These are phyloP conservation scores for Lodderomyces parapsilosis DNA, from an alignment of 1,139 yeast genomes.

Conservation along the genomic window DNA sequence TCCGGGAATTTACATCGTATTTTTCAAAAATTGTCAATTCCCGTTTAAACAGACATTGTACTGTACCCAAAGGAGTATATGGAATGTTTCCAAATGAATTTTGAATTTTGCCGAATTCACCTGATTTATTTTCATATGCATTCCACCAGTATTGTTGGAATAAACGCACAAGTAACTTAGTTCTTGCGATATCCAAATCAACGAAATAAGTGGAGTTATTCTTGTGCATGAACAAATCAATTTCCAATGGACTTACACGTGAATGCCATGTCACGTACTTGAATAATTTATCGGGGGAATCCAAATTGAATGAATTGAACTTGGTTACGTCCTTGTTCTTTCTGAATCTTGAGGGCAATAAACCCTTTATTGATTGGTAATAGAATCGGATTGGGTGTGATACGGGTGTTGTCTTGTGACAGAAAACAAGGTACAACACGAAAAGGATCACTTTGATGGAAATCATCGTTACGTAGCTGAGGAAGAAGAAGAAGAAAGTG, in stretches of 20 bases:
- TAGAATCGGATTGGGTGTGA: conserved; percentile 68
- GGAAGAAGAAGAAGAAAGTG: background rate
- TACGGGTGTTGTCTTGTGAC: conserved; percentile 66
- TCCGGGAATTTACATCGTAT: conserved; percentile 55
- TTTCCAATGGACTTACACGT: conserved; percentile 73
- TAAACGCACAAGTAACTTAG: conserved; percentile 55
- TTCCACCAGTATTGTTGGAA: conserved; percentile 52
- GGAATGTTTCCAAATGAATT: conserved; percentile 47
- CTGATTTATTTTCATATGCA: conserved; percentile 32
- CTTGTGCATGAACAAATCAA: conserved; percentile 85
- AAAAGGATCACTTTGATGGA: conserved; percentile 10
- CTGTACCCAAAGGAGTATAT: conserved; percentile 76
- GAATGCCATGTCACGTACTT: conserved; percentile 46
- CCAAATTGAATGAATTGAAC: conserved; percentile 33
- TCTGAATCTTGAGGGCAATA: conserved; percentile 34
- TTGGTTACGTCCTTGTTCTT: conserved; percentile 21
- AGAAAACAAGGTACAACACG: conserved; percentile 18
- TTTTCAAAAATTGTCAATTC: conserved; percentile 69
- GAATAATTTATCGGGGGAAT: conserved; percentile 37
- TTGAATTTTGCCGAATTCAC: conserved; percentile 24
- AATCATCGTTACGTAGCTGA: background rate
- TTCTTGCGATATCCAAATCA: conserved; percentile 82
- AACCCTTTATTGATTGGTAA: conserved; percentile 35
- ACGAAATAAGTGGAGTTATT: conserved; percentile 80
- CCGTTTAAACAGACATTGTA: conserved; percentile 63